Conservation (phyloP, 805 yeast genomes). For the Kluyveromyces lactis region DNA sequence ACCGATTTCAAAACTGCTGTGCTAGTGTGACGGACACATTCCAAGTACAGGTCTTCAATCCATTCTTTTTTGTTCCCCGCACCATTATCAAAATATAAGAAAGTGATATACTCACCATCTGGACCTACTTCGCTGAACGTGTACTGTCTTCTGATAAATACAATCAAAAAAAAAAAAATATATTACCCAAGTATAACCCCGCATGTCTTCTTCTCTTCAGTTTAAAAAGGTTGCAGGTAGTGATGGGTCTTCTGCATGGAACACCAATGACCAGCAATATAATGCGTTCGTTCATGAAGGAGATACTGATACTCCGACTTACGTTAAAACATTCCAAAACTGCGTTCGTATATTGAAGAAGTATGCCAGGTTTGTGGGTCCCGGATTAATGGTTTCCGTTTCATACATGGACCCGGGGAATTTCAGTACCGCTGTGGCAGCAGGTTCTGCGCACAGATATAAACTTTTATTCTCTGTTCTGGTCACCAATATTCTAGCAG, state of each 20-base stretch:
- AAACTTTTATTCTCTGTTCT: slow-evolving; percentile 70
- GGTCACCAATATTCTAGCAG: slow-evolving; percentile 78
- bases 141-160: too few species aligned
- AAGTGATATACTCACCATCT: too few species aligned
- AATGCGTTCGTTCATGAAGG: too few species aligned
- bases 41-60: too few species aligned
- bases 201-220: not conserved
- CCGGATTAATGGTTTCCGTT: slow-evolving; percentile 90
- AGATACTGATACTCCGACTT: too few species aligned
- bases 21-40: too few species aligned
- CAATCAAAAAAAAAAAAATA: too few species aligned
- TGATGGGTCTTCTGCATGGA: not conserved
- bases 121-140: too few species aligned
- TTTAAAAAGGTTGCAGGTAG: not conserved
- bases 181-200: too few species aligned
- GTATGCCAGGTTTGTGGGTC: slow-evolving; percentile 72
- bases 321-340: not conserved
- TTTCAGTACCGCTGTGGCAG: slow-evolving; percentile 89
- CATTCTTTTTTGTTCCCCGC: too few species aligned
- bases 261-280: not conserved
- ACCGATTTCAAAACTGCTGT: too few species aligned
- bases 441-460: slow-evolving; percentile 82
- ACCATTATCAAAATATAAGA: too few species aligned
- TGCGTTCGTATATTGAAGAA: slow-evolving; percentile 28
- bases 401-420: slow-evolving; percentile 98